Base-by-base conservation (phyloP, 345 rosid genomes). In the Excoecaria agallocha region DNA sequence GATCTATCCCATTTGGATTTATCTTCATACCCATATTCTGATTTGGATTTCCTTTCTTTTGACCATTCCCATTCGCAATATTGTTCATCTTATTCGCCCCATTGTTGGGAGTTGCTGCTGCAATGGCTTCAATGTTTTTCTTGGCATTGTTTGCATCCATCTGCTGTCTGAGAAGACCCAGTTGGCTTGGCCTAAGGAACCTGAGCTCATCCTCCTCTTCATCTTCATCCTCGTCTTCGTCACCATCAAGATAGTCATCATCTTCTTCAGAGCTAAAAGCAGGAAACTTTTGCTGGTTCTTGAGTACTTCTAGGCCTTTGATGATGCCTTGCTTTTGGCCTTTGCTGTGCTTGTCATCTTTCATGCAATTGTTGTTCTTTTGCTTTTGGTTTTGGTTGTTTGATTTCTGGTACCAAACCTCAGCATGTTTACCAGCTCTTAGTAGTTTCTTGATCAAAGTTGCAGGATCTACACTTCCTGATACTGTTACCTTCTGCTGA, bases 361-460 rank as follows among this genome's bases (percentile, higher is more conserved):
- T 82, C 54, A 77, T 71, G 69, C 76, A 65, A 68, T 38, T 78
- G 75, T 25, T 78, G 75, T 15, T 74, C 46, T 77, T 82, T 30
- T 80, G 81, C 65, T n/a, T n/a, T n/a, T n/a, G n/a, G n/a, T 87
- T 85, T 39, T 86, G 87, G 80, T 82, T 86, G 30, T 64, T 64
- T 10, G 86, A 54, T 41, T 82, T 91, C 43, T 84, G 89, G 68
- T 87, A 76, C 93, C 97, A 92, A 35, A 87, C 72, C 81, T 92
- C 95, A 52, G 97, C 91, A 80, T 89, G 87, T 73, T 92, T 92
- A 1, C 93, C 92, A 8, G 91, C 92, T 82, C 83, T 87, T 24
- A 74, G 70, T 69, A 92, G 82, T 78, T 92, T 92, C 78, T 86
- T 90, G 73, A 92, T 92, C 88, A 92, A 83, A 56, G 79, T 85